A percentile compares a stretch with the other conserved stretches of the same genome.
phyloP scores from a whole-genome alignment of 371 early-diverging fungal genomes.

The Mucor sp. region DNA sequence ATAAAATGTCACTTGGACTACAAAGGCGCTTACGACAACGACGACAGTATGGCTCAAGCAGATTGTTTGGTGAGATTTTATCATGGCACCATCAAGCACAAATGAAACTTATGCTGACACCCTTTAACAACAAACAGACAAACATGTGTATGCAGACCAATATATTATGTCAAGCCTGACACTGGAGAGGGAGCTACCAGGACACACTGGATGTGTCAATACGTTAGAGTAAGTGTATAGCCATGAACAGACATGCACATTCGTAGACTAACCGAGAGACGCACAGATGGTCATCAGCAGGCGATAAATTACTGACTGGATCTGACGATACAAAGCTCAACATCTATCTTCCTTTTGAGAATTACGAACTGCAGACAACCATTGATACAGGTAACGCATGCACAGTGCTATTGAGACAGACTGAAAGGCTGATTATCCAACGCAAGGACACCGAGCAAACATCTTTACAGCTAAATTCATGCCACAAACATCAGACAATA shows the following conservation, averaged over 20 bases:
- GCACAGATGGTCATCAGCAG: slow-evolving; percentile 59
- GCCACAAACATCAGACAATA: slow-evolving; percentile 61
- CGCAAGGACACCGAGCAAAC: slow-evolving; percentile 67
- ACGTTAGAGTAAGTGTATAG: slow-evolving; percentile 54
- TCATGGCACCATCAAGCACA: not conserved
- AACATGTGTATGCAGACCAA: slow-evolving; percentile 33
- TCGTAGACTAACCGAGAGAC: not conserved
- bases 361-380: slow-evolving; percentile 24
- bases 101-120: not conserved
- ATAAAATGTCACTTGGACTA: slow-evolving; percentile 5
- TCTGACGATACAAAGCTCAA: slow-evolving; percentile 69
- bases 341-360: slow-evolving; percentile 49
- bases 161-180: slow-evolving; percentile 30
- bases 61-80: not conserved
- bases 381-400: slow-evolving; percentile 17
- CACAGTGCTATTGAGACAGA: not conserved
- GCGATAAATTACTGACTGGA: slow-evolving; percentile 62
- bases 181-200: slow-evolving; percentile 46
- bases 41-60: not conserved
- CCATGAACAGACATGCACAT: not conserved
- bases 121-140: slow-evolving; percentile 15
- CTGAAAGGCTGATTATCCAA: not conserved
- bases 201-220: slow-evolving; percentile 83
- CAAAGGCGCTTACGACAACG: slow-evolving; percentile 6
- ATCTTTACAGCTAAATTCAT: slow-evolving; percentile 80